Percentiles rank a stretch among this genome's conserved stretches.
Conservation (phyloP, 2,329 filamentous ascomycete genomes). For the Orbilia brochopaga region DNA sequence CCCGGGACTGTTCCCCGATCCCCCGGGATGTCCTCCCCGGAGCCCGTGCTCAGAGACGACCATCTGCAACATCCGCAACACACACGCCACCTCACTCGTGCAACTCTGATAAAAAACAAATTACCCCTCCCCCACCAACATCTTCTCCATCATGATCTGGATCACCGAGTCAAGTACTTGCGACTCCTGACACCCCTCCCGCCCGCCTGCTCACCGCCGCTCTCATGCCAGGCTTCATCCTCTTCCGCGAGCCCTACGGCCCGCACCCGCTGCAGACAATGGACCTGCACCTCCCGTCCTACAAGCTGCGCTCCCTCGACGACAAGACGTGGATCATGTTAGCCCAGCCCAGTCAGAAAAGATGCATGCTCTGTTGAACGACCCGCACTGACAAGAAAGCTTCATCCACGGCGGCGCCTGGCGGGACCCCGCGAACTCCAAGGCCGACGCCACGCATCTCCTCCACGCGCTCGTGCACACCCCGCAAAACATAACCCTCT, state of each 20-base stretch:
- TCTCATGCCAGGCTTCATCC: constrained; percentile 51
- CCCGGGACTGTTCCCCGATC: too few relatives aligned
- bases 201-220: constrained; percentile 9
- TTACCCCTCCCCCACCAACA: constrained; percentile 27
- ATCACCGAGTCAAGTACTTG: constrained; percentile 49
- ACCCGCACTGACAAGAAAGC: constrained; percentile 55
- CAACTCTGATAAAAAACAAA: background rate
- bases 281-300: constrained; percentile 48
- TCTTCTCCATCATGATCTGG: constrained; percentile 36
- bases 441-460: constrained; percentile 61
- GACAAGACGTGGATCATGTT: constrained; percentile 51
- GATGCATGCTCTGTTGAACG: constrained; percentile 3
- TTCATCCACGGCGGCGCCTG: constrained; percentile 70
- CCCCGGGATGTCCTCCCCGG: background rate
- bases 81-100: background rate
- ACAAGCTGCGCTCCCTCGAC: constrained; percentile 43
- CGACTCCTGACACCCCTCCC: constrained; percentile 22
- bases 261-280: constrained; percentile 48
- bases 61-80: background rate
- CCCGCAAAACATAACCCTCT: constrained; percentile 59
- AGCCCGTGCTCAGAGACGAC: background rate
- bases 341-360: constrained; percentile 16
- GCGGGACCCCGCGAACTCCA: constrained; percentile 65
- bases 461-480: constrained; percentile 54
- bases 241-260: constrained; percentile 50